phyloP scores from a whole-genome alignment of 768 basidiomycete genomes.

The Leccinum boreale region DNA sequence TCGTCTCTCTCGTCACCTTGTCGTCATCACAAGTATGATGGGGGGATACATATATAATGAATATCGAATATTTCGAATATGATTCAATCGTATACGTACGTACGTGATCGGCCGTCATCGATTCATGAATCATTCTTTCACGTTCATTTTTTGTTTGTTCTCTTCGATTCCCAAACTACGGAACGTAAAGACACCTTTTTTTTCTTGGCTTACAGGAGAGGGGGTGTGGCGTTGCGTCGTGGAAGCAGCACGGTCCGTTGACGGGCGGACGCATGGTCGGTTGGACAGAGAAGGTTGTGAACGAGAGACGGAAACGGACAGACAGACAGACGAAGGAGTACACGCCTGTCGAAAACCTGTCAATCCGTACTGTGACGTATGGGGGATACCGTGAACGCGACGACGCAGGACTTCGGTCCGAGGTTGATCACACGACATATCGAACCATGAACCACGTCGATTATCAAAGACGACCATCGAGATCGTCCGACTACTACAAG shows the following conservation, averaged over 20 bases:
- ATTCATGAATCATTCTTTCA: background rate
- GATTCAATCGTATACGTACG: background rate
- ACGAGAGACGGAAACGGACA: background rate
- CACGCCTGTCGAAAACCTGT: background rate
- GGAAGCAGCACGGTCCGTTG: background rate
- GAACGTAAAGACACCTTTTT: background rate
- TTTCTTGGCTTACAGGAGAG: background rate
- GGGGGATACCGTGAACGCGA: background rate
- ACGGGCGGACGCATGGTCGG: background rate
- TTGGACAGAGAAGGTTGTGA: background rate
- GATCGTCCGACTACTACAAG: constrained; percentile 5
- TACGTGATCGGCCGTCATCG: background rate
- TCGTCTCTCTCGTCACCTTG: too few species aligned
- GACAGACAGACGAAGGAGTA: background rate
- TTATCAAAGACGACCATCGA: constrained; percentile 17
- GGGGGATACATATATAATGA: too few species aligned
- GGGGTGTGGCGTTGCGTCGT: constrained; percentile 9
- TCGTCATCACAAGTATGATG: too few species aligned
- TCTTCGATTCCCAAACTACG: background rate
- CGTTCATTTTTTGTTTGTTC: background rate
- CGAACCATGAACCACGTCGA: constrained; percentile 1
- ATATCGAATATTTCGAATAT: too few species aligned
- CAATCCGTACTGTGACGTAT: background rate
- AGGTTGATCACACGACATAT: background rate
- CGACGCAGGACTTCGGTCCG: background rate